Evolutionary conservation across 2,329 filamentous ascomycete genomes (phyloP).

Genomic region (Botrytis tulipae): DNA sequence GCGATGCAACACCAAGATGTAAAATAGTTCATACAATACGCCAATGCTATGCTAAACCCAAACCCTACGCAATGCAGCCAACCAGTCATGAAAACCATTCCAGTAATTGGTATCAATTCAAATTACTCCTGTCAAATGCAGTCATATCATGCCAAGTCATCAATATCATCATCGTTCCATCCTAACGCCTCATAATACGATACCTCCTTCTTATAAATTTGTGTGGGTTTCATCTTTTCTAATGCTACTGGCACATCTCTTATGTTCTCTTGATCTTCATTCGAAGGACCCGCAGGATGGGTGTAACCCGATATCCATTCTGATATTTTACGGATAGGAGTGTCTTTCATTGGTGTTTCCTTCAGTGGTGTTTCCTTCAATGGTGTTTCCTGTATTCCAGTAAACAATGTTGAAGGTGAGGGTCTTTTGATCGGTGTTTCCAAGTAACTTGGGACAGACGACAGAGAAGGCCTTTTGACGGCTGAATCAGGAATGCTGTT

Average conservation of each 20-base stretch:
- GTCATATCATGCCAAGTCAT: slow-evolving; percentile 35
- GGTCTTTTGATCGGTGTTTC: slow-evolving; percentile 35
- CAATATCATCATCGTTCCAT: slow-evolving; percentile 41
- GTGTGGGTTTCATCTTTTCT: slow-evolving; percentile 2
- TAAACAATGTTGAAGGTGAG: not conserved
- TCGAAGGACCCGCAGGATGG: slow-evolving; percentile 24
- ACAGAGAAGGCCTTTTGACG: slow-evolving; percentile 20
- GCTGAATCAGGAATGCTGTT: slow-evolving; percentile 30
- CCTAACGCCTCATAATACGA: slow-evolving; percentile 41
- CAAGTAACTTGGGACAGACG: slow-evolving; percentile 23
- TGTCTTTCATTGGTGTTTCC: slow-evolving; percentile 34
- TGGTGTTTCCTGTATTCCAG: slow-evolving; percentile 26
- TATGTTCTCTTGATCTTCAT: slow-evolving; percentile 31
- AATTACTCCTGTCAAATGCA: slow-evolving; percentile 26
- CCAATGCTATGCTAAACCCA: slow-evolving; percentile 13
- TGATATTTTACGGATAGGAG: slow-evolving; percentile 22
- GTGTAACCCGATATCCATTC: slow-evolving; percentile 24
- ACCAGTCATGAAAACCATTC: slow-evolving; percentile 1
- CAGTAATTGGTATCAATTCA: not conserved
- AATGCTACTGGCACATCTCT: not conserved
- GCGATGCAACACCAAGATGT: not conserved
- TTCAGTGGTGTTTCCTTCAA: slow-evolving; percentile 32
- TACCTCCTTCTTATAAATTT: slow-evolving; percentile 27
- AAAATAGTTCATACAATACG: slow-evolving; percentile 8
- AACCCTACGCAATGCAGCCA: slow-evolving; percentile 16